Percentiles rank a stretch among this genome's conserved stretches.
These are phyloP conservation scores for Epichloe sp. DNA, from an alignment of 2,329 filamentous ascomycete species.

Conservation along the genomic window DNA sequence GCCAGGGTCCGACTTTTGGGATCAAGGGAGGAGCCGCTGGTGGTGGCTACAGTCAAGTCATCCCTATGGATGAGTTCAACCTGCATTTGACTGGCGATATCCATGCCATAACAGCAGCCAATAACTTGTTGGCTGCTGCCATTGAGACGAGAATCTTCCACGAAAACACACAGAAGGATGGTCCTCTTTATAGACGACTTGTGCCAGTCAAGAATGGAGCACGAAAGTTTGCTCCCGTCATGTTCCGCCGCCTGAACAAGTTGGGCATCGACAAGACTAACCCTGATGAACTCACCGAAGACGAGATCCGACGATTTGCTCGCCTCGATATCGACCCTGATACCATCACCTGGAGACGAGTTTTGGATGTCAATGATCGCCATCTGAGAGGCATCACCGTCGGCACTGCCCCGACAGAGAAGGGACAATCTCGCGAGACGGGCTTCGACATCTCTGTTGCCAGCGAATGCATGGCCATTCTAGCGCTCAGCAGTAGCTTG, in stretches of 20 bases:
- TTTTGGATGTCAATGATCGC: slow-evolving; percentile 93
- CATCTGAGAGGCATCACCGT: slow-evolving; percentile 83
- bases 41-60: slow-evolving; percentile 96
- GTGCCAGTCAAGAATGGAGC: slow-evolving; percentile 85
- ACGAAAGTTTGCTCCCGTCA: slow-evolving; percentile 73
- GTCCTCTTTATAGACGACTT: slow-evolving; percentile 71
- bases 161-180: slow-evolving; percentile 89
- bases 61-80: slow-evolving; percentile 99
- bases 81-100: slow-evolving; percentile 95
- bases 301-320: slow-evolving; percentile 82
- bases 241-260: slow-evolving; percentile 90
- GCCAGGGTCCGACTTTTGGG: slow-evolving; percentile 93
- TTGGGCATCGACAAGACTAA: slow-evolving; percentile 92
- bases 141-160: slow-evolving; percentile 99
- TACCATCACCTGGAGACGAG: slow-evolving; percentile 93
- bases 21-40: slow-evolving; percentile 98
- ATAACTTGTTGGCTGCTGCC: slow-evolving; percentile 90
- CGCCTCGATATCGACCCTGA: slow-evolving; percentile 90
- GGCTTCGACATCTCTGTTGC: slow-evolving; percentile 97
- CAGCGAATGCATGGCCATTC: slow-evolving; percentile 95
- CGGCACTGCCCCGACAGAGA: slow-evolving; percentile 80
- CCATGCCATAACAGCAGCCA: slow-evolving; percentile 90
- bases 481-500: slow-evolving; percentile 81
- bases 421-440: slow-evolving; percentile 74
- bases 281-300: slow-evolving; percentile 77